Evolutionary conservation across 768 basidiomycete species (phyloP).

Genomic region (Boletus sensibilis): DNA sequence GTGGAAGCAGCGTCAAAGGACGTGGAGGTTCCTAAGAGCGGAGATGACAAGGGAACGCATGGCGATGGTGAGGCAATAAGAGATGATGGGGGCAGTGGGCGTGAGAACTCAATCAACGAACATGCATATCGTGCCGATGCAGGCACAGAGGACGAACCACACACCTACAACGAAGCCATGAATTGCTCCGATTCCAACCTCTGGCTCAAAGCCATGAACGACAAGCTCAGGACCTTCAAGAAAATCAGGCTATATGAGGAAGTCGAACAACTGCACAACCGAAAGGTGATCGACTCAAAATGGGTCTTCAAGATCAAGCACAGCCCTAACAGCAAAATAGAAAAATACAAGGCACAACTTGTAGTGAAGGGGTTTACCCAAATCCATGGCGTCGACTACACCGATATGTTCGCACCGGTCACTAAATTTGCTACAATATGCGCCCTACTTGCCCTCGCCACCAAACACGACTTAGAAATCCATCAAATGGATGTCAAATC

Average conservation of each 20-base stretch:
- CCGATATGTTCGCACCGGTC: constrained; percentile 15
- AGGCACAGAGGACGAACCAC: too few species aligned
- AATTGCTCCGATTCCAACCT: not conserved
- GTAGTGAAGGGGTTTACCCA: constrained; percentile 38
- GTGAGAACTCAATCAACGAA: too few species aligned
- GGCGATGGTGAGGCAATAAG: too few species aligned
- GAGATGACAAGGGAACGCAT: too few species aligned
- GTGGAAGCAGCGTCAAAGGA: too few species aligned
- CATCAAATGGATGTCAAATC: constrained; percentile 30
- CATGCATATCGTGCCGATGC: too few species aligned
- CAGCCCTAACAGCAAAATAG: constrained; percentile 26
- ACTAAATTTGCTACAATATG: not conserved
- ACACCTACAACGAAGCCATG: not conserved
- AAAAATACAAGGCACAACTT: constrained; percentile 38
- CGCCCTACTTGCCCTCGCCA: not conserved
- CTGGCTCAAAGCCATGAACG: not conserved
- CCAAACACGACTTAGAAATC: constrained; percentile 4
- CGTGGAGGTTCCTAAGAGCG: too few species aligned
- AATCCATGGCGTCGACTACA: constrained; percentile 35
- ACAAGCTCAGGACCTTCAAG: not conserved
- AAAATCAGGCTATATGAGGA: not conserved
- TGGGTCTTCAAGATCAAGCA: constrained; percentile 6
- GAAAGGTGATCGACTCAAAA: not conserved
- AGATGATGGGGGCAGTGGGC: too few species aligned
- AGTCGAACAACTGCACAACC: not conserved